A percentile compares a stretch with the other conserved stretches of the same genome.
These are phyloP conservation scores for Emmonsiellopsis sp. DNA, from an alignment of 2,329 filamentous ascomycete genomes.

Conservation along the genomic window DNA sequence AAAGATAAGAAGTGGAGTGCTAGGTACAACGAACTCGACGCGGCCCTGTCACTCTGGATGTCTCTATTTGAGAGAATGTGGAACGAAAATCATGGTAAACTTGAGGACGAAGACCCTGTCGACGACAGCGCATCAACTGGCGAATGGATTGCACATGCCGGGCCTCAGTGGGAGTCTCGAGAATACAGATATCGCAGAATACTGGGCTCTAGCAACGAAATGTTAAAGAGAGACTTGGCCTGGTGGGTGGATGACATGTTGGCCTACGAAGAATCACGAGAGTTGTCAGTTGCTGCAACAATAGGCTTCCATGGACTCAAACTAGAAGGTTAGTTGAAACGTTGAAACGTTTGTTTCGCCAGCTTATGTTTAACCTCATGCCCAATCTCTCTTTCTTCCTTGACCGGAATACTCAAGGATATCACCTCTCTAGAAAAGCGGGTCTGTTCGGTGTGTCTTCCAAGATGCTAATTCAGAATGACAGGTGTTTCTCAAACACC, in stretches of 20 bases:
- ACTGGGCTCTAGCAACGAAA: not conserved
- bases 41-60: slow-evolving; percentile 21
- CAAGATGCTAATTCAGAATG: not conserved
- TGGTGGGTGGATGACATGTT: not conserved
- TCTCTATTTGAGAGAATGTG: not conserved
- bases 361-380: not conserved
- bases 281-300: not conserved
- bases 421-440: too few species aligned
- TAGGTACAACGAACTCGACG: slow-evolving; percentile 15
- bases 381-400: not conserved
- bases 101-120: not conserved
- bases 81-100: not conserved
- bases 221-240: not conserved
- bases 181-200: not conserved
- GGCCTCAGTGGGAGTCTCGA: not conserved
- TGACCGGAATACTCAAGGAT: not conserved
- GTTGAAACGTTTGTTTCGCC: not conserved
- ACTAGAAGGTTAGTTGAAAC: not conserved
- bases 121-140: not conserved
- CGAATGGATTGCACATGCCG: not conserved
- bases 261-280: not conserved
- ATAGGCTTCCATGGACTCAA: not conserved
- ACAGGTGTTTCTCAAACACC: not conserved
- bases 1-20: slow-evolving; percentile 14
- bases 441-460: not conserved